These are phyloP conservation scores for Paramecium pentaurelia DNA, from an alignment of 73 alveolate genomes.

Conservation along the genomic window DNA sequence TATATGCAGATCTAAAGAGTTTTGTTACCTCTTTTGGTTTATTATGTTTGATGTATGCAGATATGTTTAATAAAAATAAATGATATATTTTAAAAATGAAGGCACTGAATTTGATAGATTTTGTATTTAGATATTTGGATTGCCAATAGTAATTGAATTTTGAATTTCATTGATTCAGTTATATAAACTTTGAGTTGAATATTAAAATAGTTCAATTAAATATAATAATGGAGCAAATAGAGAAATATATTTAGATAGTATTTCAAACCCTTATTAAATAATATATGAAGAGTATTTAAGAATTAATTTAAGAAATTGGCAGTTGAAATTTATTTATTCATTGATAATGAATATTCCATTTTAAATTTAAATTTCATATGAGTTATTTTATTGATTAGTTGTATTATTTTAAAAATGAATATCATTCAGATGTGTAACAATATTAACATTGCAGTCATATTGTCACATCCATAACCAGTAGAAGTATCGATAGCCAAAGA, in stretches of 20 bases:
- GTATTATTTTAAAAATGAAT: background rate
- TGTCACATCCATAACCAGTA: slow-evolving; percentile 50
- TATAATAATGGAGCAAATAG: no score
- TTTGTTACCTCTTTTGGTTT: no score
- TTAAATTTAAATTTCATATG: background rate
- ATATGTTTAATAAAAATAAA: no score
- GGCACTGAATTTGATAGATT: no score
- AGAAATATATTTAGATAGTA: background rate
- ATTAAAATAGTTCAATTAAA: no score
- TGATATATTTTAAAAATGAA: no score
- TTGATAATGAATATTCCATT: background rate
- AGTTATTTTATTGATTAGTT: background rate
- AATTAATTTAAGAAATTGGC: background rate
- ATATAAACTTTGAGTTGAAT: background rate
- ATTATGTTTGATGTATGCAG: no score
- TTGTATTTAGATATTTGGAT: background rate
- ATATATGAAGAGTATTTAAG: background rate
- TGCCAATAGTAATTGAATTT: no score
- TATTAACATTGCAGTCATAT: slow-evolving; percentile 35
- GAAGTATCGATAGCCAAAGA: background rate
- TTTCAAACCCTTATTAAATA: background rate
- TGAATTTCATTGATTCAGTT: no score
- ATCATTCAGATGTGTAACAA: background rate
- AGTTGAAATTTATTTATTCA: background rate
- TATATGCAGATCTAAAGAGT: no score